A percentile compares a stretch with the other conserved stretches of the same genome.
Evolutionary conservation across 441 rosid genomes (phyloP).

Genomic region (Adansonia madagascariensis): DNA sequence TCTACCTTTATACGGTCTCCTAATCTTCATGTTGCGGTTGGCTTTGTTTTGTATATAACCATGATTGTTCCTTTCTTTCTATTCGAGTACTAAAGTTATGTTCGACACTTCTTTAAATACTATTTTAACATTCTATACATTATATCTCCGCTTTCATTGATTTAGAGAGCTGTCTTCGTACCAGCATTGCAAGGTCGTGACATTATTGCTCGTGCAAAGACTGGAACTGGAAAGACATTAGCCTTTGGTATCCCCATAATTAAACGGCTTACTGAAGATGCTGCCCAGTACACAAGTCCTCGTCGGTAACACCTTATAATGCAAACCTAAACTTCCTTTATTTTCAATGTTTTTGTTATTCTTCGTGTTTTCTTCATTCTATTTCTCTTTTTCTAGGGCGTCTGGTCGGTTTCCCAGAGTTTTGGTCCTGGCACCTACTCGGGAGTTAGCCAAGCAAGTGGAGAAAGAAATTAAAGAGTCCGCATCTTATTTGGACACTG

Average conservation of each 20-base stretch:
- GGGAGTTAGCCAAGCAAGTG: slow-evolving; percentile 95
- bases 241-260: slow-evolving; percentile 95
- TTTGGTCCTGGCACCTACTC: slow-evolving; percentile 84
- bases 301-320: slow-evolving; percentile 51
- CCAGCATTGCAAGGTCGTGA: slow-evolving; percentile 93
- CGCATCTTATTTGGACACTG: slow-evolving; percentile 79
- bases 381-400: slow-evolving; percentile 45
- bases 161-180: slow-evolving; percentile 82
- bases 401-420: slow-evolving; percentile 70
- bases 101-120: not conserved
- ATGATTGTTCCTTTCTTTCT: not conserved
- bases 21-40: not conserved
- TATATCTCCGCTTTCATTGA: not conserved
- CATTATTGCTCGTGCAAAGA: slow-evolving; percentile 95
- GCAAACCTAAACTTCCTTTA: not conserved
- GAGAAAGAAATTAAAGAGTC: slow-evolving; percentile 95
- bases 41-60: not conserved
- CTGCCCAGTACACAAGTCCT: slow-evolving; percentile 40
- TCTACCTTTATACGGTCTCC: not conserved
- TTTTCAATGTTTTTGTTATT: not conserved
- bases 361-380: slow-evolving; percentile 26
- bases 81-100: not conserved
- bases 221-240: slow-evolving; percentile 97
- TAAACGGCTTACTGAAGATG: slow-evolving; percentile 73
- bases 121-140: not conserved